Evolutionary conservation across 148 eudicot genomes (phyloP).

Genomic region (Arbutus unedo): DNA sequence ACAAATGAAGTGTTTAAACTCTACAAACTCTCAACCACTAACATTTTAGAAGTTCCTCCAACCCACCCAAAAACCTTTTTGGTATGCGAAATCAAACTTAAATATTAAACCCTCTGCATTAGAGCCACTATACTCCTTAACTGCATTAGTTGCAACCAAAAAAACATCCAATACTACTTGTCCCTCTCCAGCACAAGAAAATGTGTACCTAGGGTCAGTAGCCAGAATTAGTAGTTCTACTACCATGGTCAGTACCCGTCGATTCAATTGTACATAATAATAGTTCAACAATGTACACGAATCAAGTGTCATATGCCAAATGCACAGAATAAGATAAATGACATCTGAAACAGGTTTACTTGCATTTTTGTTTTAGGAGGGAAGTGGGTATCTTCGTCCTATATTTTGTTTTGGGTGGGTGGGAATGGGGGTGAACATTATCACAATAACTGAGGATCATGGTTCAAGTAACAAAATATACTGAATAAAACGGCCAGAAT

Average conservation of each 20-base stretch:
- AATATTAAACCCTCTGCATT: neutral
- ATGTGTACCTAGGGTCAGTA: neutral
- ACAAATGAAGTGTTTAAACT: no score
- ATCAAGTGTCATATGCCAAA: neutral
- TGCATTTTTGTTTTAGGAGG: neutral
- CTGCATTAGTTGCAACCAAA: neutral
- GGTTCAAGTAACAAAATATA: neutral
- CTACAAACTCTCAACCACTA: neutral
- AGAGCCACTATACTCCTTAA: neutral
- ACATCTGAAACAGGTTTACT: neutral
- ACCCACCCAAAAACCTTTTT: neutral
- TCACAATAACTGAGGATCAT: neutral
- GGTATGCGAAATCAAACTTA: neutral
- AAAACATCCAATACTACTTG: neutral
- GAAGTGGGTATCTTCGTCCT: neutral
- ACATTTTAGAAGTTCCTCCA: neutral
- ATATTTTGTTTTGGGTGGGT: neutral
- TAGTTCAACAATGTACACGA: no score
- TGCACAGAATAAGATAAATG: neutral
- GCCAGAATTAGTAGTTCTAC: neutral
- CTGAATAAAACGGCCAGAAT: conserved; percentile 14
- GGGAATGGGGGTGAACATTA: neutral
- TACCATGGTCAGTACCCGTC: neutral
- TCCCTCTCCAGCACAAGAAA: neutral
- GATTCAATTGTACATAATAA: no score